Evolutionary conservation across 148 eudicot species (phyloP), one percentile per base, ranked within the genome.

Genomic region (Rhododendron griersonianum): DNA sequence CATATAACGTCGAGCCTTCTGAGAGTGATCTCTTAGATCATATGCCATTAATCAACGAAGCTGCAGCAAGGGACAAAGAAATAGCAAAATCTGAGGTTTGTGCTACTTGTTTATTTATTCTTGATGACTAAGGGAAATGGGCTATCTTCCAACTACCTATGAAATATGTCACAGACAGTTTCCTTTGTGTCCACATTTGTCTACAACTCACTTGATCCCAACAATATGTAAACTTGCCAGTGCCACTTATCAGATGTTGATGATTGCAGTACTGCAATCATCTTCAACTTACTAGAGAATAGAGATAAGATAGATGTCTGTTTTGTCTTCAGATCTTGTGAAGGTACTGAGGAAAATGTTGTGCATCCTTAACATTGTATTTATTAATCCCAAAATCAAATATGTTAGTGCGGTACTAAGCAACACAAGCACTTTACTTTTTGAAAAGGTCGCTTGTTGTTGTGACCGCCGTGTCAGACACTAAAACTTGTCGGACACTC

Each of bases 31-130:
- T 92, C 67, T 71, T 89, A 80, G 86, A 85, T 87, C 96, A 94
- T 84, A 61, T 90, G 85, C 86, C 86, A 25, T 84, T 92, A 55
- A 87, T 95, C 23, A 87, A 65, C 45, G 88, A 89, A 88, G 96
- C 94, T 91, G 91, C 91, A 55, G 39, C 33, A 61, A 89, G 84
- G 79, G 98, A 95, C 84, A 86, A 85, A 81, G 90, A 90, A 63
- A 65, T 95, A 48, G 89, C 88, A 71, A 90, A 90, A 78, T 89
- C 91, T 59, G 86, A 94, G 96, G 94, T 92, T 83, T 85, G 86
- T 28, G 3, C 21, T 67, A 35, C 45, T 6, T 71, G 3, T 86
- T 47, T 80, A 65, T 23, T 73, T 73, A 28, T 75, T 37, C 19
- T 21, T 75, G 75, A 16, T 84, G 65, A 9, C 78, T 3, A 55